Evolutionary conservation across 306 rosid genomes (phyloP).

Genomic region (Macrotyloma uniflorum): DNA sequence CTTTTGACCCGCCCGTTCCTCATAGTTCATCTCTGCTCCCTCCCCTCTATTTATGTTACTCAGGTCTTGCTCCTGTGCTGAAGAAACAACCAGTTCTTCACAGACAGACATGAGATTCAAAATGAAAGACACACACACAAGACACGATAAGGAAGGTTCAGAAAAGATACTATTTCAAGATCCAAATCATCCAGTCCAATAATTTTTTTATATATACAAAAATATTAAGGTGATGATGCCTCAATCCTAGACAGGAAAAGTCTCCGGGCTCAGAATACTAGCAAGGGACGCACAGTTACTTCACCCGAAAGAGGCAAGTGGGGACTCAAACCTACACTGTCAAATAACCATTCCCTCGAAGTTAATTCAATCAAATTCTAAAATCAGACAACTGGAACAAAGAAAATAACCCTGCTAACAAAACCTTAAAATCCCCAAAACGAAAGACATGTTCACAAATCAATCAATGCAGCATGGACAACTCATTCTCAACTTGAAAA

Average conservation of each 20-base stretch:
- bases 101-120: conserved; percentile 26
- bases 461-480: background rate
- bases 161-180: conserved; percentile 52
- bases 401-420: conserved; percentile 18
- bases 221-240: background rate
- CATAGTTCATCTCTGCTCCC: conserved; percentile 42
- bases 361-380: conserved; percentile 15
- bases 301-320: background rate
- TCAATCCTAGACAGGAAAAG: background rate
- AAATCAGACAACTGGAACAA: conserved; percentile 2
- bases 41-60: conserved; percentile 56
- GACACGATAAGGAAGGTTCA: conserved; percentile 62
- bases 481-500: conserved; percentile 12
- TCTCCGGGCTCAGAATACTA: background rate
- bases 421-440: conserved; percentile 12
- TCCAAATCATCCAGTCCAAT: conserved; percentile 22
- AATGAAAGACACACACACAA: conserved; percentile 24
- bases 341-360: background rate
- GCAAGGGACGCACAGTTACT: background rate
- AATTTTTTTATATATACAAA: background rate
- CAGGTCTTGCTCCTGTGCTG: conserved; percentile 69
- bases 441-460: background rate
- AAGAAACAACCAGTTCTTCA: conserved; percentile 33
- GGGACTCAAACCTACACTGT: background rate
- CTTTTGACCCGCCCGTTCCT: conserved; percentile 65